Percentiles rank a stretch among this genome's conserved stretches.
These are phyloP conservation scores for Pseudophaeomoniella oleicola DNA, from an alignment of 2,329 filamentous ascomycete species.

Conservation along the genomic window DNA sequence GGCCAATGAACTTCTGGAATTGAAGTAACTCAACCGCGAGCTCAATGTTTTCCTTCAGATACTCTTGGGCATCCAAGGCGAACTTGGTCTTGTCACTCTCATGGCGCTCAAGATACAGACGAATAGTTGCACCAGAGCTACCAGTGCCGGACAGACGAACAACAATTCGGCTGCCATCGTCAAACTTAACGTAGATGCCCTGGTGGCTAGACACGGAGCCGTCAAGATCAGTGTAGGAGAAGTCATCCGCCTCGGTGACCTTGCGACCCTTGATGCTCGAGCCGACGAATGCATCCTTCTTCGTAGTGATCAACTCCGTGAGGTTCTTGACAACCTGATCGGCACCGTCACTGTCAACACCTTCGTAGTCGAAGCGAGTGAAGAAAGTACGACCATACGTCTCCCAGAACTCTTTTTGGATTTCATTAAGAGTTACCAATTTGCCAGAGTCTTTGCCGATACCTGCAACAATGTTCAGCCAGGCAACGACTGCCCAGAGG, in stretches of 20 bases:
- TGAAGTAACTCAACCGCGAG: slow-evolving; percentile 74
- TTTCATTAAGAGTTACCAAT: slow-evolving; percentile 75
- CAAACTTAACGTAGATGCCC: slow-evolving; percentile 87
- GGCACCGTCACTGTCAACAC: slow-evolving; percentile 80
- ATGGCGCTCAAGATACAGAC: slow-evolving; percentile 94
- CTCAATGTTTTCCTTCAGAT: slow-evolving; percentile 77
- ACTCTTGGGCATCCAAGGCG: slow-evolving; percentile 74
- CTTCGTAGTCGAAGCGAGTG: slow-evolving; percentile 96
- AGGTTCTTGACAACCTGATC: slow-evolving; percentile 79
- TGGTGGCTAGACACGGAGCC: slow-evolving; percentile 92
- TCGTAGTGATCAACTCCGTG: slow-evolving; percentile 57
- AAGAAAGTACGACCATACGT: slow-evolving; percentile 97
- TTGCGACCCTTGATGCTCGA: slow-evolving; percentile 71
- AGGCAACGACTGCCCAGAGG: slow-evolving; percentile 91
- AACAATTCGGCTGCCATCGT: slow-evolving; percentile 86
- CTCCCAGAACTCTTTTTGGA: slow-evolving; percentile 94
- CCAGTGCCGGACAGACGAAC: slow-evolving; percentile 91
- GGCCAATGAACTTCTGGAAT: slow-evolving; percentile 85
- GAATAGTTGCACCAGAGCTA: slow-evolving; percentile 88
- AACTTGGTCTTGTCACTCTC: slow-evolving; percentile 68
- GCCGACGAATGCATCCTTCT: slow-evolving; percentile 62
- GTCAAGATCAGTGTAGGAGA: slow-evolving; percentile 97
- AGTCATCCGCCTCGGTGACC: slow-evolving; percentile 82
- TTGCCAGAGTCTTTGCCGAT: slow-evolving; percentile 60
- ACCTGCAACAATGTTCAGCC: slow-evolving; percentile 96